Evolutionary conservation across 2,329 filamentous ascomycete genomes (phyloP).

Genomic region (Colletotrichum abscissum): DNA sequence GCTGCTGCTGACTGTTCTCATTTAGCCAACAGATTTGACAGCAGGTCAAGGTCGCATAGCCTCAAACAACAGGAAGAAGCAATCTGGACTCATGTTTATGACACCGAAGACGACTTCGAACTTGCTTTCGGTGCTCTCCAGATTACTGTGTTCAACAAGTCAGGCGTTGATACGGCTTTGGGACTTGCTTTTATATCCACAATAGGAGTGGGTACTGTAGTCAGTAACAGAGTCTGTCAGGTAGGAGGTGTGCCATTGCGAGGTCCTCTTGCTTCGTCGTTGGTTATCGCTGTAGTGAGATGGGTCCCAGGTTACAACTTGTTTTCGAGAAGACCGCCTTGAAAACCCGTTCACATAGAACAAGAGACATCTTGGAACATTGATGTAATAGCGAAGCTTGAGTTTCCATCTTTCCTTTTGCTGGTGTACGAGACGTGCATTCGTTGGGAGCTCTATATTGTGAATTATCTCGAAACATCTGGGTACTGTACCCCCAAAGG

Average conservation of each 20-base stretch:
- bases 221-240: neutral
- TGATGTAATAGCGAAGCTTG: neutral
- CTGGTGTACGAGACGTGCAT: neutral
- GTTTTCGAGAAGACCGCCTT: neutral
- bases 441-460: neutral
- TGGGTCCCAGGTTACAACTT: neutral
- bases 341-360: neutral
- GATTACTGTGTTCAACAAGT: neutral
- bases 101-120: neutral
- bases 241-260: accelerated
- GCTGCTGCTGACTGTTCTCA: too few relatives aligned
- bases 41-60: too few relatives aligned
- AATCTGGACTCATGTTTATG: neutral
- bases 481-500: too few relatives aligned
- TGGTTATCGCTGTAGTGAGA: neutral
- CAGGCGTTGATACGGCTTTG: neutral
- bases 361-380: neutral
- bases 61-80: too few relatives aligned
- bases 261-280: neutral
- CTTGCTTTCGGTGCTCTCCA: neutral
- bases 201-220: neutral
- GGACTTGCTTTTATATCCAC: neutral
- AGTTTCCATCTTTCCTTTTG: neutral
- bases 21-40: too few relatives aligned
- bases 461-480: neutral